Percentiles rank a stretch among this genome's conserved stretches.
Conservation (phyloP, 2,329 filamentous ascomycete genomes). For the Fusarium neocosmosporiellum region DNA sequence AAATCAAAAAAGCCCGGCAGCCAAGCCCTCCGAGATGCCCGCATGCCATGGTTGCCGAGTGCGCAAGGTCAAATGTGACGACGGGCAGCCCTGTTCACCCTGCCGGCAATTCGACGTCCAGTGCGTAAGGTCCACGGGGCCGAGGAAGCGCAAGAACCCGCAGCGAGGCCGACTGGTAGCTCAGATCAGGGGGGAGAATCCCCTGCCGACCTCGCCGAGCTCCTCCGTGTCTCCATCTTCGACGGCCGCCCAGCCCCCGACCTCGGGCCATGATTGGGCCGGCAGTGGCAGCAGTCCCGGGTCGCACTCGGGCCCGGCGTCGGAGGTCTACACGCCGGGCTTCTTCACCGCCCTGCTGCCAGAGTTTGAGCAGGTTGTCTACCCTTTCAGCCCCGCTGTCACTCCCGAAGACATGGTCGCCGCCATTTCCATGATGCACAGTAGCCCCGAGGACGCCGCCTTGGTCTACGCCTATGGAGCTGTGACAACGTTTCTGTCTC, state of each 20-base stretch:
- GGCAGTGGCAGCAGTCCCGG: constrained; percentile 28
- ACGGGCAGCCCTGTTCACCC: constrained; percentile 36
- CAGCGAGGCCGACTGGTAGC: constrained; percentile 34
- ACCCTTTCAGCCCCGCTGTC: constrained; percentile 36
- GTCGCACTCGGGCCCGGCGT: constrained; percentile 19
- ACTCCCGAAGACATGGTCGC: constrained; percentile 31
- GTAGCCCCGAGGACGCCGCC: constrained; percentile 31
- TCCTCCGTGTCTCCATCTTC: constrained; percentile 25
- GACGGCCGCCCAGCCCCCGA: constrained; percentile 22
- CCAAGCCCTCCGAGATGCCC: constrained; percentile 13
- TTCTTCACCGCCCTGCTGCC: constrained; percentile 33
- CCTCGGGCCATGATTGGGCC: constrained; percentile 26
- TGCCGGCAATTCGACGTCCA: constrained; percentile 36
- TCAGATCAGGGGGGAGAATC: constrained; percentile 32
- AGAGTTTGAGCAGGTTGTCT: constrained; percentile 37
- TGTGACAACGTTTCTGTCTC: constrained; percentile 37
- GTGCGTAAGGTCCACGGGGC: constrained; percentile 33
- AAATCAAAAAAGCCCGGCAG: not conserved
- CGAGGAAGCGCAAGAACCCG: constrained; percentile 38
- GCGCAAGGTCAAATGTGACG: constrained; percentile 43
- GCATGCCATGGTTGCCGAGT: constrained; percentile 41
- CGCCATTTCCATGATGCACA: constrained; percentile 36
- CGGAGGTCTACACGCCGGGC: constrained; percentile 26
- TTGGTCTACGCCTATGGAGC: constrained; percentile 37
- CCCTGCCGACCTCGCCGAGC: constrained; percentile 26